A percentile compares a stretch with the other conserved stretches of the same genome.
phyloP scores from a whole-genome alignment of 495 filamentous ascomycete species.

The Penicillium lividum region DNA sequence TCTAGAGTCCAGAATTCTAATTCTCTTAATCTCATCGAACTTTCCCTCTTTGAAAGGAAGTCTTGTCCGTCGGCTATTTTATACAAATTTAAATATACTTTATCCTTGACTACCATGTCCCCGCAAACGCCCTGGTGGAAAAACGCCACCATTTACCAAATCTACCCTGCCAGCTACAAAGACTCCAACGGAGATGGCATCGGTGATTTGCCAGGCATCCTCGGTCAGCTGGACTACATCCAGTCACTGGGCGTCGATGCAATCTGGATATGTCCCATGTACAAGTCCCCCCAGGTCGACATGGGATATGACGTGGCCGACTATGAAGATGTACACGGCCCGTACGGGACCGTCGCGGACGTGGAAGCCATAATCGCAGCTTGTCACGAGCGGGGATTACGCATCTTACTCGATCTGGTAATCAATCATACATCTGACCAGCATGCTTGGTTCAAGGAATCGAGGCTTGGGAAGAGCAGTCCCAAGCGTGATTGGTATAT shows the following conservation, averaged over 20 bases:
- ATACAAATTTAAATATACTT: background rate
- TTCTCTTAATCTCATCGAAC: background rate
- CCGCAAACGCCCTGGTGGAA: slow-evolving; percentile 37
- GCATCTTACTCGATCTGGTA: slow-evolving; percentile 58
- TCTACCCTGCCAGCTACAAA: slow-evolving; percentile 43
- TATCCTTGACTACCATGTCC: slow-evolving; percentile 5
- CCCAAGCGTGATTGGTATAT: slow-evolving; percentile 63
- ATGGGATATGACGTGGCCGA: slow-evolving; percentile 61
- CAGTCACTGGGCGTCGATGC: slow-evolving; percentile 41
- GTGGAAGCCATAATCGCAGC: slow-evolving; percentile 52
- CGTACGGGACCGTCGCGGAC: slow-evolving; percentile 57
- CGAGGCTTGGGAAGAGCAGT: slow-evolving; percentile 43
- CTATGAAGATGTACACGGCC: slow-evolving; percentile 55
- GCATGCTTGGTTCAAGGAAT: slow-evolving; percentile 59
- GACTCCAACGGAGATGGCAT: slow-evolving; percentile 44
- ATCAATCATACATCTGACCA: slow-evolving; percentile 61
- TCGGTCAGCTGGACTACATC: slow-evolving; percentile 60
- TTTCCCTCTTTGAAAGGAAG: background rate
- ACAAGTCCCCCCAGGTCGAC: slow-evolving; percentile 54
- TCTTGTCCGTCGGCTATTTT: background rate
- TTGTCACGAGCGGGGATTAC: slow-evolving; percentile 52
- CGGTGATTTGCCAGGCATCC: slow-evolving; percentile 63
- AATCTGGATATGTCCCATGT: slow-evolving; percentile 45
- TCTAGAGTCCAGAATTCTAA: background rate
- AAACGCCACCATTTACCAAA: slow-evolving; percentile 42